Evolutionary conservation across 148 eudicot species (phyloP).

Genomic region (Dysphania ambrosioides): DNA sequence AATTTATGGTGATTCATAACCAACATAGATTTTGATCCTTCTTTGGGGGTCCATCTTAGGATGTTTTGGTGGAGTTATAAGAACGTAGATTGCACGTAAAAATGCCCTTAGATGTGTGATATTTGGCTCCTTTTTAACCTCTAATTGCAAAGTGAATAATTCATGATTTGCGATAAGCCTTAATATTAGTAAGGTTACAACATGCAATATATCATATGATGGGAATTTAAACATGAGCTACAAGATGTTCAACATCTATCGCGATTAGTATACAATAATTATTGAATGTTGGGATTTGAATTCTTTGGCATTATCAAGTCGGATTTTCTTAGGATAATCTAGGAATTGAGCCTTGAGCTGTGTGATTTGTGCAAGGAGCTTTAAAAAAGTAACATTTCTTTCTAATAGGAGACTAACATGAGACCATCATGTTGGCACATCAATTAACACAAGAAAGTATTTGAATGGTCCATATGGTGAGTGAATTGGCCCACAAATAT

Average conservation of each 20-base stretch:
- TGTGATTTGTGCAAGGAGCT: background rate
- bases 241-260: background rate
- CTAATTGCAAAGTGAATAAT: too few species aligned
- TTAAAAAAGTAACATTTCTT: background rate
- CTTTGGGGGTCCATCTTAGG: background rate
- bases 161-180: too few species aligned
- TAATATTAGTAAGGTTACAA: too few species aligned
- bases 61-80: background rate
- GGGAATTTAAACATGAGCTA: too few species aligned
- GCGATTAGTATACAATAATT: constrained; percentile 31
- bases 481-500: too few species aligned
- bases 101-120: background rate
- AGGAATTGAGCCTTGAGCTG: background rate
- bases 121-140: background rate
- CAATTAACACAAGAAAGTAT: constrained; percentile 4
- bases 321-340: background rate
- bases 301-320: background rate
- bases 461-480: constrained; percentile 1
- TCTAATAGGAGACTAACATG: background rate
- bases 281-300: constrained; percentile 27
- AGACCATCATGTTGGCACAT: constrained; percentile 1
- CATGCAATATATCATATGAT: too few species aligned
- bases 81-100: background rate
- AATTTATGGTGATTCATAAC: background rate
- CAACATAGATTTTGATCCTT: background rate